Conservation (phyloP, 2,329 filamentous ascomycete genomes). For the Fusarium sp. region DNA sequence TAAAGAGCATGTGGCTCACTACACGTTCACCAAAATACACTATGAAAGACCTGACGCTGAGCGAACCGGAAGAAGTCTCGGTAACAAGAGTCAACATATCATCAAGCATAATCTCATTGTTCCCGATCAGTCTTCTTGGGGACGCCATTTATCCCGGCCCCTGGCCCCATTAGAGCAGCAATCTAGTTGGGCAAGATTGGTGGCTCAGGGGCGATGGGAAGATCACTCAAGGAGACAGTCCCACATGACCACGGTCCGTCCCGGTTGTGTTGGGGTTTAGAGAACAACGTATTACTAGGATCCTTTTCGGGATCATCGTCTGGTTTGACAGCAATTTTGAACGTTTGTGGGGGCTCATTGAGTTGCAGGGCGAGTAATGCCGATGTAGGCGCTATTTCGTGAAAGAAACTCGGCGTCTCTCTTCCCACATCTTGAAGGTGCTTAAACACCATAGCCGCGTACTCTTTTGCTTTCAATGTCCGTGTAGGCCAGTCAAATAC, state of each 20-base stretch:
- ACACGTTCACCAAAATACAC: no score
- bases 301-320: background rate
- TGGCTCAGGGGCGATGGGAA: background rate
- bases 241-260: background rate
- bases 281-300: background rate
- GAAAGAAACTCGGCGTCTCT: background rate
- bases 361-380: background rate
- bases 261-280: background rate
- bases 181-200: background rate
- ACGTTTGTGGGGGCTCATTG: background rate
- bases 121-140: background rate
- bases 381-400: background rate
- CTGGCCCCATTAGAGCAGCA: background rate
- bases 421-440: background rate
- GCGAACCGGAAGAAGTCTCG: no score
- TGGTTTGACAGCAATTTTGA: background rate
- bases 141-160: background rate
- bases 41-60: no score
- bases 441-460: background rate
- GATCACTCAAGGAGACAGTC: background rate
- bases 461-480: background rate
- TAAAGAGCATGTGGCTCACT: no score
- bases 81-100: background rate
- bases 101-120: background rate
- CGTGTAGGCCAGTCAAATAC: background rate